Conservation (phyloP, 2,329 filamentous ascomycete genomes). For the Monosporascus sp. region DNA sequence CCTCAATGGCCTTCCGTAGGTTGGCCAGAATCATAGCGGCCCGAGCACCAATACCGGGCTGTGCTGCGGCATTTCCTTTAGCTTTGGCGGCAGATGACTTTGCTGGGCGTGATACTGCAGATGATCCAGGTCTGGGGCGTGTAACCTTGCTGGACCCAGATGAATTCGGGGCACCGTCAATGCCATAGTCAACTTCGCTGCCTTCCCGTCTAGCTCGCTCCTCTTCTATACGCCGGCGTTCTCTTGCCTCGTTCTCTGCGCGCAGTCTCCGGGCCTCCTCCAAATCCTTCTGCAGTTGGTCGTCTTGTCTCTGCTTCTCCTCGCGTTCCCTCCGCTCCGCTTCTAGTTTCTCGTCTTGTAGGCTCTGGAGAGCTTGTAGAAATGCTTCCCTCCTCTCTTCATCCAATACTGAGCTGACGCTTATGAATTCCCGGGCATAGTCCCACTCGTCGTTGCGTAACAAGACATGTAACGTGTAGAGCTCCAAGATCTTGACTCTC, state of each 20-base stretch:
- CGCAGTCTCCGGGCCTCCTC: constrained; percentile 52
- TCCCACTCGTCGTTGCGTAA: constrained; percentile 93
- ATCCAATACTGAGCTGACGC: constrained; percentile 78
- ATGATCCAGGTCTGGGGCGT: constrained; percentile 25
- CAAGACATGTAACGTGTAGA: constrained; percentile 94
- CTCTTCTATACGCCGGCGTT: constrained; percentile 48
- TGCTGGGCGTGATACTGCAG: constrained; percentile 24
- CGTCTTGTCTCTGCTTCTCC: constrained; percentile 51
- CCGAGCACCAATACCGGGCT: constrained; percentile 37
- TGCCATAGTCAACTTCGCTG: constrained; percentile 64
- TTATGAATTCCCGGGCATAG: constrained; percentile 87
- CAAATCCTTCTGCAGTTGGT: constrained; percentile 49
- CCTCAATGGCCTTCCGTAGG: constrained; percentile 46
- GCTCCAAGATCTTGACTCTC: constrained; percentile 84
- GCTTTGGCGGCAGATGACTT: constrained; percentile 23
- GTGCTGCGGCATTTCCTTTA: constrained; percentile 27
- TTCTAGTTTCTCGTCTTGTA: constrained; percentile 78
- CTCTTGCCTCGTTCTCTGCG: constrained; percentile 55
- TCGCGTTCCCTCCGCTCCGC: constrained; percentile 61
- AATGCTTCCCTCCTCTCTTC: constrained; percentile 89
- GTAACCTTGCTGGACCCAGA: constrained; percentile 30
- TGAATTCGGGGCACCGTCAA: constrained; percentile 49
- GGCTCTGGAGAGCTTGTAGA: constrained; percentile 73
- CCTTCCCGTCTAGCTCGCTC: constrained; percentile 43
- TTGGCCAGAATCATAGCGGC: constrained; percentile 50